phyloP scores from a whole-genome alignment of 2,329 filamentous ascomycete genomes.

The Cladosporium sp. region DNA sequence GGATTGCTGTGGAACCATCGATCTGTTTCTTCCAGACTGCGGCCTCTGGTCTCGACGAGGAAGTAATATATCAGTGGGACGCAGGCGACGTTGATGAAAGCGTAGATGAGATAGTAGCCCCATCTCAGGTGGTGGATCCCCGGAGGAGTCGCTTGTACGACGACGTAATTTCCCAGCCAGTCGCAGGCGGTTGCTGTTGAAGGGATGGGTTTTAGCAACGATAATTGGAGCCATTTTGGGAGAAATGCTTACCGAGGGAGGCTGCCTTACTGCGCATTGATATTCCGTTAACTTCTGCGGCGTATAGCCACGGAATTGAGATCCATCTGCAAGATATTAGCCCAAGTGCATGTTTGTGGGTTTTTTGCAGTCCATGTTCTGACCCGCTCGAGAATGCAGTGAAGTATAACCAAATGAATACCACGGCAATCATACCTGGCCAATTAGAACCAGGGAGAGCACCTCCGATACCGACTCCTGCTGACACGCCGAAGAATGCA shows the following conservation, averaged over 20 bases:
- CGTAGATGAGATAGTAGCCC: slow-evolving; percentile 27
- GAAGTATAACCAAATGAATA: slow-evolving; percentile 67
- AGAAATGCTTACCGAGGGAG: slow-evolving; percentile 27
- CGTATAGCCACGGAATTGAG: slow-evolving; percentile 23
- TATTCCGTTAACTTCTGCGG: slow-evolving; percentile 43
- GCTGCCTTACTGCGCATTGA: slow-evolving; percentile 53
- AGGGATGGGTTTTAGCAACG: neutral
- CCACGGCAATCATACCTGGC: slow-evolving; percentile 44
- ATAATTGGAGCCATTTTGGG: neutral
- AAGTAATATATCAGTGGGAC: slow-evolving; percentile 56
- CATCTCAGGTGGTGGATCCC: slow-evolving; percentile 24
- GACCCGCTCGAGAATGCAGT: slow-evolving; percentile 61
- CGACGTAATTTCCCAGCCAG: slow-evolving; percentile 50
- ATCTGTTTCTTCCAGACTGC: slow-evolving; percentile 23
- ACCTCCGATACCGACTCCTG: slow-evolving; percentile 27
- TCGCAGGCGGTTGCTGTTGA: slow-evolving; percentile 49
- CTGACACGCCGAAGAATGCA: slow-evolving; percentile 29
- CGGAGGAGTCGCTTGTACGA: slow-evolving; percentile 26
- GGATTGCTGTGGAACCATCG: slow-evolving; percentile 19
- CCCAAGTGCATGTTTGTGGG: neutral
- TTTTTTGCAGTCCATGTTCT: neutral
- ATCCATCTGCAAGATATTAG: slow-evolving; percentile 16
- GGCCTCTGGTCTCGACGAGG: slow-evolving; percentile 40
- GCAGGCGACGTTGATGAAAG: slow-evolving; percentile 33
- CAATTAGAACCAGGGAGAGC: slow-evolving; percentile 32